Conservation (phyloP, 2,329 filamentous ascomycete genomes). For the Orbilia javanica region DNA sequence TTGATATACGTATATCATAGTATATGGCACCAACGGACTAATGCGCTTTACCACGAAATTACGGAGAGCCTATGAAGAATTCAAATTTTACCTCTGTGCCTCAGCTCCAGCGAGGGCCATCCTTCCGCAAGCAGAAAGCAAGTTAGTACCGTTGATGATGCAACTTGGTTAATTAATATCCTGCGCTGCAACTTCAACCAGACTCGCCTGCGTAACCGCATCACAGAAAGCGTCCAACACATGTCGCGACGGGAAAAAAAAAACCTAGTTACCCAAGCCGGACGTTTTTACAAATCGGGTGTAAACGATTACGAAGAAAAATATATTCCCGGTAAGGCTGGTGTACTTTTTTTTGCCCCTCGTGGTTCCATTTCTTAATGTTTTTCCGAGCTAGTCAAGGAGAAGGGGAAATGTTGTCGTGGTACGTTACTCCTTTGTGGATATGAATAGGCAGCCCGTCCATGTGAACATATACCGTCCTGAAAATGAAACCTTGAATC, state of each 20-base stretch:
- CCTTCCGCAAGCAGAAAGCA: background rate
- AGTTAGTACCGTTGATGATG: background rate
- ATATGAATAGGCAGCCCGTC: constrained; percentile 11
- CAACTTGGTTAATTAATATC: background rate
- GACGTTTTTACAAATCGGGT: constrained; percentile 19
- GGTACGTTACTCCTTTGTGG: constrained; percentile 8
- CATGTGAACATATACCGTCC: constrained; percentile 1
- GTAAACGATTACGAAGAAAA: background rate
- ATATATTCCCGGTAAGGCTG: constrained; percentile 9
- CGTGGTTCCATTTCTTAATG: background rate
- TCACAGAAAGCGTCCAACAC: background rate
- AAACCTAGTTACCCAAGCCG: background rate
- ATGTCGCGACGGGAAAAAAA: background rate
- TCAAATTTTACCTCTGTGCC: background rate
- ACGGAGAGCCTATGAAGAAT: background rate
- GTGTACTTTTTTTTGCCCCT: background rate
- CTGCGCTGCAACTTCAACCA: background rate
- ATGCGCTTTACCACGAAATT: constrained; percentile 16
- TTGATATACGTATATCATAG: background rate
- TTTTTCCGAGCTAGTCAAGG: too few relatives aligned
- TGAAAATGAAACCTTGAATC: background rate
- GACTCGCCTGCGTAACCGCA: background rate
- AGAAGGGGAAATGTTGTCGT: constrained; percentile 6
- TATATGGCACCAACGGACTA: background rate
- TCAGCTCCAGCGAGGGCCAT: background rate